Conservation (phyloP, 2,329 filamentous ascomycete genomes). For the Sporothrix sp. region DNA sequence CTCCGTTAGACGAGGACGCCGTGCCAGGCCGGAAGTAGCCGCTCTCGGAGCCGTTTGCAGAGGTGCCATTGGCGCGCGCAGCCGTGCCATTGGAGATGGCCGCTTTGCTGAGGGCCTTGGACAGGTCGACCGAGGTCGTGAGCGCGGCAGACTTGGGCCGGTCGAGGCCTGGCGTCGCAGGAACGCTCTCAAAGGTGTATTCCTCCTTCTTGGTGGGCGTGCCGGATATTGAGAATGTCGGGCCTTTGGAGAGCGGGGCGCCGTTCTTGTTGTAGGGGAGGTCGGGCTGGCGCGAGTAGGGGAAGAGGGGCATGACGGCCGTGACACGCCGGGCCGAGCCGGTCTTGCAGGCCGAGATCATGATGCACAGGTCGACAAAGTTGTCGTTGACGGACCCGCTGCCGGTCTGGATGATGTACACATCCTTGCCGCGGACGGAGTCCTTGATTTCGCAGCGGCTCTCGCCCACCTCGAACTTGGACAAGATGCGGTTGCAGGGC, state of each 20-base stretch:
- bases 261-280: slow-evolving; percentile 94
- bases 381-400: slow-evolving; percentile 92
- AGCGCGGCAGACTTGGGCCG: slow-evolving; percentile 57
- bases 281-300: slow-evolving; percentile 92
- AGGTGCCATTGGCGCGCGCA: slow-evolving; percentile 23
- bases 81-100: slow-evolving; percentile 42
- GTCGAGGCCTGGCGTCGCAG: slow-evolving; percentile 70
- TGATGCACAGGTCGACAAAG: slow-evolving; percentile 93
- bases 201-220: slow-evolving; percentile 38
- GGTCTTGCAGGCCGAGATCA: slow-evolving; percentile 91
- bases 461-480: slow-evolving; percentile 92
- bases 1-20: slow-evolving; percentile 20
- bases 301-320: slow-evolving; percentile 88
- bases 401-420: slow-evolving; percentile 94
- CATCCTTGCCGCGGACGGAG: slow-evolving; percentile 94
- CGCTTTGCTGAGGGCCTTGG: slow-evolving; percentile 63
- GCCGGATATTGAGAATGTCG: slow-evolving; percentile 34
- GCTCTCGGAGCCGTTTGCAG: slow-evolving; percentile 20
- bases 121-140: slow-evolving; percentile 59
- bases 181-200: slow-evolving; percentile 87
- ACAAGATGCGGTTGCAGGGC: slow-evolving; percentile 71
- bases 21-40: slow-evolving; percentile 2
- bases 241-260: slow-evolving; percentile 66
- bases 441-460: slow-evolving; percentile 93
- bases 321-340: slow-evolving; percentile 81